Base-by-base conservation (phyloP, 164 flowering plant genomes). In the Stephania yunnanensis region DNA sequence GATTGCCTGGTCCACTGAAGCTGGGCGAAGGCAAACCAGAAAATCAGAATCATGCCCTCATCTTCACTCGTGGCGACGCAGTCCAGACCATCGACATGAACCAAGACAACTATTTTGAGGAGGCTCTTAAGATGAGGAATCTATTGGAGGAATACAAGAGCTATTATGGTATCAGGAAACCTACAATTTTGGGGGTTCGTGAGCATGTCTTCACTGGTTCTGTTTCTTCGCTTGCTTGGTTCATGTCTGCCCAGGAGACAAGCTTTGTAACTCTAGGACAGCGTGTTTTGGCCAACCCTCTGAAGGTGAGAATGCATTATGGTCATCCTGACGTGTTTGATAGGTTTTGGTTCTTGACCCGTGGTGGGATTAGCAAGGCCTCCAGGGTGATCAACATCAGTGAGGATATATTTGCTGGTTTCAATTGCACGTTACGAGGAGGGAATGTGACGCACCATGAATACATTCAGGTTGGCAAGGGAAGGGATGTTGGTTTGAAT, bases 261-360 rank as follows among this genome's bases (percentile, higher is more conserved):
- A 95, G 96, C 79, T 95, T 95, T 83, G 98, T 92, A 77, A 95
- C 98, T 12, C 80, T 95, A 53, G 98, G 92, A 52, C 99, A 95
- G 83, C 94, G 99, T 31, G 98, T 95, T 74, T 84, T 95, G 22
- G 99, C 99, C 75, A 92, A 92, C 73, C 98, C 97, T 69, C 80
- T 95, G 76, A 95, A 95, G 81, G 89, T 93, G 48, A 82, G 99
- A 61, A 91, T 93, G 96, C 99, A 95, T 76, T 95, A 95, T 83
- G 99, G 99, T 53, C 99, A 95, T 71, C 99, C 99, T 10, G 99
- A 95, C 83, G 96, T 95, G 65, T 95, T 95, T 80, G 99, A 95
- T 78, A 77, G 99, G 82, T 87, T 95, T 77, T 95, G 97, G 97
- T 92, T 92, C 80, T 69, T 95, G 81, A 82, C 89, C 42, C 88